Evolutionary conservation across 2,329 filamentous ascomycete genomes (phyloP), one percentile per base, ranked within the genome.

Genomic region (Coleophoma eucalyptorum): DNA sequence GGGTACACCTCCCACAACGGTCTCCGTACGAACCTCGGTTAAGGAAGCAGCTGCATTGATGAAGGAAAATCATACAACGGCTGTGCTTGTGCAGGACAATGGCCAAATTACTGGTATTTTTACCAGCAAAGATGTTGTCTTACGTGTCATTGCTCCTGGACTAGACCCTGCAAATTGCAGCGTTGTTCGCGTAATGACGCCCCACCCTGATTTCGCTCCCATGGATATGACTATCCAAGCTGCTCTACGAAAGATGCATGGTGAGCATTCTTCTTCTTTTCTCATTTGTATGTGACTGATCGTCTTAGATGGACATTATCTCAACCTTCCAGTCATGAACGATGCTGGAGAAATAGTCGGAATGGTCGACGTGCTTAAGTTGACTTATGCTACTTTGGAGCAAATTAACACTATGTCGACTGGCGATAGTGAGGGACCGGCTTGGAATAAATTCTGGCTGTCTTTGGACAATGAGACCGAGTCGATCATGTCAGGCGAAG

Each of bases 391-490:
- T 46, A 99, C 94, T 5, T 80, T 99, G 48, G 94, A 99, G 72
- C 93, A 97, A 75, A 91, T 96, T 72, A 97, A 97, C 75, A 91
- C 90, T 52, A 97, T 99, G 86, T 85, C 82, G 38, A 91, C 86
- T 48, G 82, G 83, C 40, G 93, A 96, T 66, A 90, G 84, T 61
- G 94, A 99, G 72, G 94, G 94, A 0, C 94, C 94, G 5, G 94
- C 94, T 6, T 99, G 94, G 94, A 97, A 97, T 76, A 99, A 97
- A 72, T 99, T 99, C 75, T 99, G 94, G 94, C 78, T 97, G 59
- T 97, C 94, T 1, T 85, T 99, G 62, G 83, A 67, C 15, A 84
- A 97, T 69, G 84, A 95, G 62, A 93, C 92, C 13, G 94, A 97
- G 71, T 99, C 94, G 2, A 87, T 96, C 79, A 85, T 97, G 69